phyloP scores from a whole-genome alignment of 2,329 filamentous ascomycete genomes.

The Cercospora sp. region DNA sequence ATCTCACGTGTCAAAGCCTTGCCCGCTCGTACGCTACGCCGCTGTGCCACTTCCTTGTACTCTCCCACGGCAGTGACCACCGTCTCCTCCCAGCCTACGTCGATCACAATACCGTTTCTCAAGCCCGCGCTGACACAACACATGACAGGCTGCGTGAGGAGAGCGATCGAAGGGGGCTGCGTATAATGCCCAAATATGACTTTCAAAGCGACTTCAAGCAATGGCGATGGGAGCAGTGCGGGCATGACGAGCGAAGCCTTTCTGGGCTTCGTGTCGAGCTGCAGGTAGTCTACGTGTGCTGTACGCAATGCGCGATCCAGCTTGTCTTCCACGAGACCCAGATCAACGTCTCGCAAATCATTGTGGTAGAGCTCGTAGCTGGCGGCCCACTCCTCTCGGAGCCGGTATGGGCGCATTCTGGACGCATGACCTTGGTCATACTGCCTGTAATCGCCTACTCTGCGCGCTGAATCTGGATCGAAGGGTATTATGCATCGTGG shows the following conservation, averaged over 20 bases:
- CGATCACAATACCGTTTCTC: constrained; percentile 80
- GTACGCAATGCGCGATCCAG: constrained; percentile 80
- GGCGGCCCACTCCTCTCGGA: constrained; percentile 61
- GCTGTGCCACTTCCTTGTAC: constrained; percentile 75
- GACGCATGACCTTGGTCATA: constrained; percentile 23
- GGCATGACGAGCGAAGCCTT: constrained; percentile 75
- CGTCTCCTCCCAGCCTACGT: constrained; percentile 92
- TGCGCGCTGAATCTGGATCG: constrained; percentile 71
- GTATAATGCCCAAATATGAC: constrained; percentile 79
- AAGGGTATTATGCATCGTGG: constrained; percentile 72
- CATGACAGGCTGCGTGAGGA: constrained; percentile 76
- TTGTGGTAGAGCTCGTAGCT: constrained; percentile 75
- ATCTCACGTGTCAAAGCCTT: constrained; percentile 70
- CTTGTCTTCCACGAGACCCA: constrained; percentile 81
- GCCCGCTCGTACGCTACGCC: constrained; percentile 71
- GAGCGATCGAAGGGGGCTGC: constrained; percentile 74
- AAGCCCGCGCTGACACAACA: constrained; percentile 75
- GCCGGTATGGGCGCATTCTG: constrained; percentile 42
- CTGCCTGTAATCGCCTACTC: constrained; percentile 77
- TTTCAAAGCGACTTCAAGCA: constrained; percentile 73
- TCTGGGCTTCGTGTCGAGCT: constrained; percentile 68
- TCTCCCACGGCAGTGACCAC: constrained; percentile 85
- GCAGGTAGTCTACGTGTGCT: constrained; percentile 73
- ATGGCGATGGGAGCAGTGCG: constrained; percentile 71
- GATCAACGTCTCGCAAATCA: constrained; percentile 70